Conservation (phyloP, 192 early-diverging fungal genomes). For the Linnemannia exigua region DNA sequence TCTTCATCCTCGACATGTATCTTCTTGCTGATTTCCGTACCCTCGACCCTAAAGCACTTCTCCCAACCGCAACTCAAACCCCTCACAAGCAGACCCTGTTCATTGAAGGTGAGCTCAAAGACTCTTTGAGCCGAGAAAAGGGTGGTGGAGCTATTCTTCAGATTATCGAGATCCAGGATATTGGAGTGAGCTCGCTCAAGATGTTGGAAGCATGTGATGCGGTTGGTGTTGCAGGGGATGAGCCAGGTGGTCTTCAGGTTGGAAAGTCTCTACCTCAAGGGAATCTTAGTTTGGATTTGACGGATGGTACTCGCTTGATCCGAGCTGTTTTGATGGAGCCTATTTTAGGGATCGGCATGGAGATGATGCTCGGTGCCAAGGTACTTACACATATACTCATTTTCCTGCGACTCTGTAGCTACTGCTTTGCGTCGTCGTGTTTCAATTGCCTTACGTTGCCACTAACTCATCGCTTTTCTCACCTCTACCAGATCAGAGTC, state of each 20-base stretch:
- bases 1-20: conserved; percentile 46
- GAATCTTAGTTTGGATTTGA: conserved; percentile 29
- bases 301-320: conserved; percentile 39
- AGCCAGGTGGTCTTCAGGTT: conserved; percentile 22
- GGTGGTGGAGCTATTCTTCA: conserved; percentile 40
- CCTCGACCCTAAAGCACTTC: conserved; percentile 31
- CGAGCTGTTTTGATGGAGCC: conserved; percentile 24
- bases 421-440: not conserved
- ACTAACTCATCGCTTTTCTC: not conserved
- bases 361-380: conserved; percentile 54
- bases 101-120: not conserved
- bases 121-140: not conserved
- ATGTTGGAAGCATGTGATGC: conserved; percentile 40
- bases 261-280: conserved; percentile 25
- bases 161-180: conserved; percentile 43
- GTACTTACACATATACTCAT: conserved; percentile 10
- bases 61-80: conserved; percentile 26
- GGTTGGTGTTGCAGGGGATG: conserved; percentile 24
- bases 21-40: conserved; percentile 48
- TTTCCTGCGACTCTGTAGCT: not conserved
- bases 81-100: conserved; percentile 42
- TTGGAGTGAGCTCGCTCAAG: conserved; percentile 31
- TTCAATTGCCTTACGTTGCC: not conserved
- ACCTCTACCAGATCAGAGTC: conserved; percentile 20
- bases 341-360: conserved; percentile 36